A percentile compares a stretch with the other conserved stretches of the same genome.
Evolutionary conservation across 257 asterid species (phyloP).

Genomic region (Thymus quinquecostatus): DNA sequence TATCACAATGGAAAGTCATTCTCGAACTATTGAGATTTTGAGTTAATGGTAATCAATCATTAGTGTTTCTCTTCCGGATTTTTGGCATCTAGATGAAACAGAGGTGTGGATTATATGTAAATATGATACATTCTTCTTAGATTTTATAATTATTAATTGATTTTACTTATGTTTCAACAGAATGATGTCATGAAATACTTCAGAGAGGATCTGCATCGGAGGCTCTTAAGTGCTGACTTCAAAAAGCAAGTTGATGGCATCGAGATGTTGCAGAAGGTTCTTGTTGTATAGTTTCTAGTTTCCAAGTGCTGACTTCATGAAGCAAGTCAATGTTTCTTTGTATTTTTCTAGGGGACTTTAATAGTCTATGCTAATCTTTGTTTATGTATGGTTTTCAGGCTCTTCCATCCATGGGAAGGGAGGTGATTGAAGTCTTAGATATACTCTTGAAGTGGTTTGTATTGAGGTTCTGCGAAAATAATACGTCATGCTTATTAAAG

Average conservation of each 20-base stretch:
- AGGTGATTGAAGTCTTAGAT: slow-evolving; percentile 85
- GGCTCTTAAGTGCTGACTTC: slow-evolving; percentile 88
- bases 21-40: slow-evolving; percentile 1
- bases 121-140: slow-evolving; percentile 20
- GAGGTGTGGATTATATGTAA: slow-evolving; percentile 11
- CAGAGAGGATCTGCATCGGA: slow-evolving; percentile 91
- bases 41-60: background rate
- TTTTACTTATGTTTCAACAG: slow-evolving; percentile 45
- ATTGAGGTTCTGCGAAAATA: slow-evolving; percentile 87
- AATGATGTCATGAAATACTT: slow-evolving; percentile 87
- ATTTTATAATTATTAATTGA: slow-evolving; percentile 10
- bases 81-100: background rate
- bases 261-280: slow-evolving; percentile 97
- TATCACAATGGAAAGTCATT: background rate
- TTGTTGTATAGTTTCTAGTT: slow-evolving; percentile 18
- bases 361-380: slow-evolving; percentile 27
- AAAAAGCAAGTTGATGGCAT: slow-evolving; percentile 99
- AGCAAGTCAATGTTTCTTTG: background rate
- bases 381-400: slow-evolving; percentile 55
- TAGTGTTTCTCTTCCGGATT: background rate
- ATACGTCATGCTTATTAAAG: slow-evolving; percentile 94
- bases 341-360: slow-evolving; percentile 14
- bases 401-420: slow-evolving; percentile 75
- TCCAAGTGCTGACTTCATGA: too few species aligned
- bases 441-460: slow-evolving; percentile 91